phyloP scores from a whole-genome alignment of 441 rosid species.

The Pelargonium citronellum region DNA sequence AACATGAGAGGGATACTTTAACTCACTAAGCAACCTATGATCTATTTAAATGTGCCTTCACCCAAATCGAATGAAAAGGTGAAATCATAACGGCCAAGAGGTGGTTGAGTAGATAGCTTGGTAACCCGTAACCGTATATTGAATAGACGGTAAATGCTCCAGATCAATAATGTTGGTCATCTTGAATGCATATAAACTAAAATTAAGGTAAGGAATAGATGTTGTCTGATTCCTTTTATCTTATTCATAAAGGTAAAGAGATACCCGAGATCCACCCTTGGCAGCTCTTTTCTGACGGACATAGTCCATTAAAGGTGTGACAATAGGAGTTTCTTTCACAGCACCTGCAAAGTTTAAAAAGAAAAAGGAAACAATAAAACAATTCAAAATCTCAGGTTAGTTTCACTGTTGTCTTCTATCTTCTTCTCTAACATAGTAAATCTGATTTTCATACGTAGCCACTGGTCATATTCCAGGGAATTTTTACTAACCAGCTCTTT shows the following conservation, averaged over 20 bases:
- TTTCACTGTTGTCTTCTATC: neutral
- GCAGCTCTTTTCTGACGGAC: constrained; percentile 75
- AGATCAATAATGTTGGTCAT: neutral
- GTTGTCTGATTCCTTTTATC: neutral
- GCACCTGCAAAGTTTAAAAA: constrained; percentile 35
- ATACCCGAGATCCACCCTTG: constrained; percentile 57
- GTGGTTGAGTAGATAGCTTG: neutral
- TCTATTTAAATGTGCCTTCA: too few relatives aligned
- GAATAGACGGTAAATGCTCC: neutral
- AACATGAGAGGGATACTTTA: too few relatives aligned
- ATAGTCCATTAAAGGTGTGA: constrained; percentile 77
- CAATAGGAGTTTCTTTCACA: constrained; percentile 44
- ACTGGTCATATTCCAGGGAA: neutral
- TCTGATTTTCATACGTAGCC: neutral
- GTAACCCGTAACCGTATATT: neutral
- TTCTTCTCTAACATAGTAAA: neutral
- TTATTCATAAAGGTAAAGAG: neutral
- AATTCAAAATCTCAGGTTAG: too few relatives aligned
- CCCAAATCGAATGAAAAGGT: neutral
- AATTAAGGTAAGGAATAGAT: neutral
- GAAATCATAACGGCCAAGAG: neutral
- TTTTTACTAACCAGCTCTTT: constrained; percentile 53
- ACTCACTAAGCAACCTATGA: too few relatives aligned
- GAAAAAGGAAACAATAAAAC: neutral
- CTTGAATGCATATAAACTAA: neutral